A percentile compares a stretch with the other conserved stretches of the same genome.
These are phyloP conservation scores for Claviceps monticola DNA, from an alignment of 2,329 filamentous ascomycete species.

Conservation along the genomic window DNA sequence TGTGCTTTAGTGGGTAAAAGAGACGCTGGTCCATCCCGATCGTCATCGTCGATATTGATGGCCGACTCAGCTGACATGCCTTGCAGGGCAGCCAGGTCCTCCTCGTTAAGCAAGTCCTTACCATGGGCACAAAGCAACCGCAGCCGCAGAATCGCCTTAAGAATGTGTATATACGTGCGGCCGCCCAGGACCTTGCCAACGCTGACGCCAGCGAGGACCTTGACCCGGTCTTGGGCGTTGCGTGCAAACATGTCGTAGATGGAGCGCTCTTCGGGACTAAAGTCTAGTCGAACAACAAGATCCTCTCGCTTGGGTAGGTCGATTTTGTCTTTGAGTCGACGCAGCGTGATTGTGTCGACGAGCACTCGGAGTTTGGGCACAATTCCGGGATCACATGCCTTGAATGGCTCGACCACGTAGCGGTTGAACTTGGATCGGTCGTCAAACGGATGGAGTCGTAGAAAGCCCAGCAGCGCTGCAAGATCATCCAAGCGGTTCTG, in stretches of 20 bases:
- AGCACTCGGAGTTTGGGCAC: slow-evolving; percentile 75
- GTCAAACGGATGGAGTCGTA: slow-evolving; percentile 75
- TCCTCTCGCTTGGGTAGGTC: slow-evolving; percentile 65
- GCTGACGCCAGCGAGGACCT: slow-evolving; percentile 48
- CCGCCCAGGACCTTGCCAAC: slow-evolving; percentile 58
- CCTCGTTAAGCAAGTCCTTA: slow-evolving; percentile 73
- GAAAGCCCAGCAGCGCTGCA: slow-evolving; percentile 71
- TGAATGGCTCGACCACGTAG: slow-evolving; percentile 75
- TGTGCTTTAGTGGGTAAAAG: slow-evolving; percentile 63
- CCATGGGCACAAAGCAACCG: slow-evolving; percentile 88
- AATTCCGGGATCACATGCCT: slow-evolving; percentile 70
- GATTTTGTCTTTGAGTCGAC: slow-evolving; percentile 84
- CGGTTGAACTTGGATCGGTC: slow-evolving; percentile 61
- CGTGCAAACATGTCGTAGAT: slow-evolving; percentile 77
- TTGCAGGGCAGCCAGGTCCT: slow-evolving; percentile 67
- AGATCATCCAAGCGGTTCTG: slow-evolving; percentile 90
- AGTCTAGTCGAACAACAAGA: slow-evolving; percentile 57
- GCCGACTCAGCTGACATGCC: slow-evolving; percentile 74
- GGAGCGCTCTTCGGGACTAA: slow-evolving; percentile 57
- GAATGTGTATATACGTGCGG: slow-evolving; percentile 82
- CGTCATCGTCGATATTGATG: slow-evolving; percentile 77
- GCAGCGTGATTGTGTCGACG: slow-evolving; percentile 86
- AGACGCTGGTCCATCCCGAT: slow-evolving; percentile 38
- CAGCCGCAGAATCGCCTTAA: slow-evolving; percentile 81
- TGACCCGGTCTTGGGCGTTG: slow-evolving; percentile 68